Conservation (phyloP, 129 eudicot species). For the Logfia minima region DNA sequence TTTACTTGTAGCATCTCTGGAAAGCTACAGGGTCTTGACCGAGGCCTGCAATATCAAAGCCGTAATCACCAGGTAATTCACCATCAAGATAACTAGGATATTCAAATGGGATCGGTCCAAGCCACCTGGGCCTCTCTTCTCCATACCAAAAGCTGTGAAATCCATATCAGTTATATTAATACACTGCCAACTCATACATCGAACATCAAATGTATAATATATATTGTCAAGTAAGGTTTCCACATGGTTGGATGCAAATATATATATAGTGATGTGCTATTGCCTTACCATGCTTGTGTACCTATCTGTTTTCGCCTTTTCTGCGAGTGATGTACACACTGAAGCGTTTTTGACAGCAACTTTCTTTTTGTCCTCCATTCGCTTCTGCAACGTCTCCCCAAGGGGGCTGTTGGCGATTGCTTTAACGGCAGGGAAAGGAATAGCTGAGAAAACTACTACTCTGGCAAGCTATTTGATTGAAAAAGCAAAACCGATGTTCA, state of each 20-base stretch:
- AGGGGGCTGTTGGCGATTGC: conserved; percentile 92
- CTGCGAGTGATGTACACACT: conserved; percentile 38
- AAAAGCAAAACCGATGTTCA: background rate
- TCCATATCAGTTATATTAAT: background rate
- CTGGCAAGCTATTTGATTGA: conserved; percentile 60
- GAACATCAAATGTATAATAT: no score
- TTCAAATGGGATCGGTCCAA: conserved; percentile 81
- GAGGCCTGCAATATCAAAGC: conserved; percentile 89
- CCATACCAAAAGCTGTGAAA: conserved; percentile 89
- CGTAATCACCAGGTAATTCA: conserved; percentile 93
- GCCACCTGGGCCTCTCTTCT: conserved; percentile 94
- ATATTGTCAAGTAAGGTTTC: no score
- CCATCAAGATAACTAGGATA: conserved; percentile 87
- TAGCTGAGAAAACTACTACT: conserved; percentile 85
- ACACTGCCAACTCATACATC: background rate
- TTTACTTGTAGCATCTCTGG: conserved; percentile 69
- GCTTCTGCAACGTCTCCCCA: conserved; percentile 63
- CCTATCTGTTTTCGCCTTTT: conserved; percentile 66
- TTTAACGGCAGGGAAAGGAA: conserved; percentile 96
- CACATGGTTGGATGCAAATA: no score
- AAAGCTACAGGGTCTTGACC: conserved; percentile 76
- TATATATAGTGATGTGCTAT: background rate
- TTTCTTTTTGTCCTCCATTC: conserved; percentile 65
- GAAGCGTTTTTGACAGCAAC: conserved; percentile 45
- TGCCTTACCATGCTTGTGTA: background rate